Evolutionary conservation across 2,329 filamentous ascomycete genomes (phyloP).

Genomic region (Ramularia collo-cygni): DNA sequence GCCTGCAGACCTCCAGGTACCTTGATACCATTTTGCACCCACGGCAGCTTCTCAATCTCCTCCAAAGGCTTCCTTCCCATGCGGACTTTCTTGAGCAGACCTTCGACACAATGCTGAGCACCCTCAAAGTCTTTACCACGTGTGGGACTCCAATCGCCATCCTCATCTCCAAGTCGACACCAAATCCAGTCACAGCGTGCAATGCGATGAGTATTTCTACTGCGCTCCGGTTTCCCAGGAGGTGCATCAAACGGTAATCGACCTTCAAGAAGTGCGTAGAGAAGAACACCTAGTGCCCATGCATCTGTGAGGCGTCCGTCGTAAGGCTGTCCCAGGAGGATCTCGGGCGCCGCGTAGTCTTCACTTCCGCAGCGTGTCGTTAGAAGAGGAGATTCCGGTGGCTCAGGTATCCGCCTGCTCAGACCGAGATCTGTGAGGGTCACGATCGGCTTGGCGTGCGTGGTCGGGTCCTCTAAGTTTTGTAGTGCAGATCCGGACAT

Average conservation of each 20-base stretch:
- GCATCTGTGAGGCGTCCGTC: conserved; percentile 87
- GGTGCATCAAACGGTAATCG: conserved; percentile 86
- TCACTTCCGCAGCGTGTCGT: conserved; percentile 91
- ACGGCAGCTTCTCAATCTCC: conserved; percentile 64
- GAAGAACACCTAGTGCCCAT: conserved; percentile 87
- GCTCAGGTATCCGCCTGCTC: conserved; percentile 68
- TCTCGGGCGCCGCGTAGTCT: conserved; percentile 94
- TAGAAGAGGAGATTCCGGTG: conserved; percentile 74
- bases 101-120: conserved; percentile 76
- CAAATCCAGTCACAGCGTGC: conserved; percentile 93
- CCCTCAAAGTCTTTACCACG: conserved; percentile 62
- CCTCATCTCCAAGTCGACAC: conserved; percentile 75
- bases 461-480: conserved; percentile 59
- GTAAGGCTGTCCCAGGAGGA: conserved; percentile 90
- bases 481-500: conserved; percentile 59
- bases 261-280: conserved; percentile 92
- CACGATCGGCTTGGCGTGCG: conserved; percentile 73
- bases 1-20: conserved; percentile 54
- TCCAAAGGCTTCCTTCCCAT: conserved; percentile 66
- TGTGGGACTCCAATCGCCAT: conserved; percentile 75
- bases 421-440: conserved; percentile 90
- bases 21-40: conserved; percentile 68
- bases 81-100: conserved; percentile 72
- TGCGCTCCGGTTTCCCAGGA: conserved; percentile 67
- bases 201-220: conserved; percentile 80